Conservation (phyloP, 345 rosid species). For the Lepidium sativum region DNA sequence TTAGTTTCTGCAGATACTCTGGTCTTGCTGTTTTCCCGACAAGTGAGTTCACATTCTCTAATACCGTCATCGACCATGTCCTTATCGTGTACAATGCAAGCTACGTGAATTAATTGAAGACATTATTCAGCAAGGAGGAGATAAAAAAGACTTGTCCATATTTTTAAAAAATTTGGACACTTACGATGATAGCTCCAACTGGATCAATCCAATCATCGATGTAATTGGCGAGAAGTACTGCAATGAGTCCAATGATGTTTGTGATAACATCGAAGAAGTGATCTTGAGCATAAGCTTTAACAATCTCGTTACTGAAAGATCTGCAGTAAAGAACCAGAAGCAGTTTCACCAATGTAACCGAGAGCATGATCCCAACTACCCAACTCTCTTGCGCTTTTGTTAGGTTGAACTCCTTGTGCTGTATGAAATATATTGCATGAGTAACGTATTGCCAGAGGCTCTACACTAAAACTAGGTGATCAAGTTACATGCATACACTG, state of each 20-base stretch:
- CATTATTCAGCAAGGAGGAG: neutral
- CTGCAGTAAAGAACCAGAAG: slow-evolving; percentile 70
- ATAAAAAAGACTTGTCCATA: neutral
- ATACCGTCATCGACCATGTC: slow-evolving; percentile 93
- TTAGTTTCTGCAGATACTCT: slow-evolving; percentile 78
- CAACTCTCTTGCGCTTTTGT: slow-evolving; percentile 69
- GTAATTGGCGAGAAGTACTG: slow-evolving; percentile 83
- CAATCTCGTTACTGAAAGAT: slow-evolving; percentile 75
- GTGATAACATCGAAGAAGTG: slow-evolving; percentile 97
- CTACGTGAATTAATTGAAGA: slow-evolving; percentile 29
- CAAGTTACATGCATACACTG: slow-evolving; percentile 37
- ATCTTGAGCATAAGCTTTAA: slow-evolving; percentile 96
- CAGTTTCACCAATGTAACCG: slow-evolving; percentile 78
- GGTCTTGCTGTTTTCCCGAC: slow-evolving; percentile 89
- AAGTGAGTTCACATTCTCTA: slow-evolving; percentile 89
- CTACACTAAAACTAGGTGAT: slow-evolving; percentile 2
- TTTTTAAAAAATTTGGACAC: neutral
- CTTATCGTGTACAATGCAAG: slow-evolving; percentile 92
- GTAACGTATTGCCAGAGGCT: neutral
- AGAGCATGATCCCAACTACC: slow-evolving; percentile 96
- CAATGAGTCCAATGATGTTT: slow-evolving; percentile 86
- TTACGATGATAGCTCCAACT: slow-evolving; percentile 92
- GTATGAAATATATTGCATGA: slow-evolving; percentile 20
- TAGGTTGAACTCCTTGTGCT: slow-evolving; percentile 65
- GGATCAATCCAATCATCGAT: slow-evolving; percentile 87